Evolutionary conservation across 345 rosid genomes (phyloP).

Genomic region (Bruguiera gymnorhiza): DNA sequence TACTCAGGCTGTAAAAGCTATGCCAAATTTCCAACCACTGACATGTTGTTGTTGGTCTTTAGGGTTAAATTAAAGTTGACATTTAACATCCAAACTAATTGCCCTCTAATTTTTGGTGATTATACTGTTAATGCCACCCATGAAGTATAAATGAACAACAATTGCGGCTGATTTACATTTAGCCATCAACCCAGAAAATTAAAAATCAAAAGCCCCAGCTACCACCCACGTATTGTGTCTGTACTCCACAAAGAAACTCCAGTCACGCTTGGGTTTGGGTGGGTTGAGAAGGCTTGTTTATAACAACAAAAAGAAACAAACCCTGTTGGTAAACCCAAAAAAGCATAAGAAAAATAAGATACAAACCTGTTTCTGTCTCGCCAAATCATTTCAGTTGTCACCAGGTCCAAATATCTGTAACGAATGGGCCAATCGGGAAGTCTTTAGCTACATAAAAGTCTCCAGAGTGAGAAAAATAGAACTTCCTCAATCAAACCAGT

Average conservation of each 20-base stretch:
- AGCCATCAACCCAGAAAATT: not conserved
- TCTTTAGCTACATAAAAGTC: too few species aligned
- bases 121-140: constrained; percentile 39
- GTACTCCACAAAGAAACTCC: not conserved
- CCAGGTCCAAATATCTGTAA: too few species aligned
- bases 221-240: too few species aligned
- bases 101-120: constrained; percentile 23
- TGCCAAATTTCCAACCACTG: constrained; percentile 58
- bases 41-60: constrained; percentile 51
- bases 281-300: not conserved
- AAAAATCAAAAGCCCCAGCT: not conserved
- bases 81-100: constrained; percentile 8
- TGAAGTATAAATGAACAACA: not conserved
- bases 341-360: not conserved
- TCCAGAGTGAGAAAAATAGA: too few species aligned
- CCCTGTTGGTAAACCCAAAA: not conserved
- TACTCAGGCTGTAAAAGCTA: constrained; percentile 58
- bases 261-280: not conserved
- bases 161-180: not conserved
- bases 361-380: not conserved
- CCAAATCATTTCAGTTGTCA: too few species aligned
- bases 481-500: too few species aligned
- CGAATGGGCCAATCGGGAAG: too few species aligned
- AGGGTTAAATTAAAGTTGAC: constrained; percentile 41
- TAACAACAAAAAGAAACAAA: not conserved